phyloP scores from a whole-genome alignment of 768 basidiomycete species.

The Cyclocybe cylindracea region DNA sequence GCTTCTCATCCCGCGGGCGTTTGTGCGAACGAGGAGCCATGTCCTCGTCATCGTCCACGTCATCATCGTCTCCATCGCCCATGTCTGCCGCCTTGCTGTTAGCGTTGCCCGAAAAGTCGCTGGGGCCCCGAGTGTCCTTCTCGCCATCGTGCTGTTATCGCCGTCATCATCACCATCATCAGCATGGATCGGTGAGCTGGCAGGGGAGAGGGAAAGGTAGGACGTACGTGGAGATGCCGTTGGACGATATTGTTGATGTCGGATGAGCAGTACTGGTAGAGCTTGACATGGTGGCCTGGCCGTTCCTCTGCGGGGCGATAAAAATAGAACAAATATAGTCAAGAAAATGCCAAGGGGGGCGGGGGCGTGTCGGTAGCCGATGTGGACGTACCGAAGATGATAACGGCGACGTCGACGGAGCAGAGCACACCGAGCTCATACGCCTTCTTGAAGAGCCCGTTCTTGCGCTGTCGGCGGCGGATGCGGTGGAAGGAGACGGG shows the following conservation, averaged over 20 bases:
- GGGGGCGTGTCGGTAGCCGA: conserved; percentile 4
- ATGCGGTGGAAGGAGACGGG: conserved; percentile 9
- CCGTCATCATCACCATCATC: no score
- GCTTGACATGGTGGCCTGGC: conserved; percentile 76
- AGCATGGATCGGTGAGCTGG: background rate
- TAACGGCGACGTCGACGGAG: conserved; percentile 85
- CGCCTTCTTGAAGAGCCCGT: conserved; percentile 89
- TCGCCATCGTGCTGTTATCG: conserved; percentile 47
- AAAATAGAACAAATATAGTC: conserved; percentile 45
- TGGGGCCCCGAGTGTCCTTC: conserved; percentile 45
- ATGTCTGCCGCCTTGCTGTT: conserved; percentile 31
- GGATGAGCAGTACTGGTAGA: conserved; percentile 78
- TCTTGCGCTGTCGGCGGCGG: conserved; percentile 63
- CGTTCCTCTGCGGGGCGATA: conserved; percentile 61
- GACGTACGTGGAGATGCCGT: conserved; percentile 54
- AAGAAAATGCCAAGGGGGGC: conserved; percentile 15
- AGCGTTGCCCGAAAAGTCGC: conserved; percentile 44
- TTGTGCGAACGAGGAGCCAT: conserved; percentile 21
- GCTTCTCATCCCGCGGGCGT: conserved; percentile 32
- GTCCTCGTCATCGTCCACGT: conserved; percentile 41
- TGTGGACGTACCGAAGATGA: conserved; percentile 62
- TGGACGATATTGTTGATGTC: conserved; percentile 73
- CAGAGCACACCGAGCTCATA: conserved; percentile 91
- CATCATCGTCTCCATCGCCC: conserved; percentile 43
- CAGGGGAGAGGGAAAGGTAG: conserved; percentile 11